Evolutionary conservation across 1,284 basidiomycete genomes (phyloP).

Genomic region (Malassezia vespertilionis): DNA sequence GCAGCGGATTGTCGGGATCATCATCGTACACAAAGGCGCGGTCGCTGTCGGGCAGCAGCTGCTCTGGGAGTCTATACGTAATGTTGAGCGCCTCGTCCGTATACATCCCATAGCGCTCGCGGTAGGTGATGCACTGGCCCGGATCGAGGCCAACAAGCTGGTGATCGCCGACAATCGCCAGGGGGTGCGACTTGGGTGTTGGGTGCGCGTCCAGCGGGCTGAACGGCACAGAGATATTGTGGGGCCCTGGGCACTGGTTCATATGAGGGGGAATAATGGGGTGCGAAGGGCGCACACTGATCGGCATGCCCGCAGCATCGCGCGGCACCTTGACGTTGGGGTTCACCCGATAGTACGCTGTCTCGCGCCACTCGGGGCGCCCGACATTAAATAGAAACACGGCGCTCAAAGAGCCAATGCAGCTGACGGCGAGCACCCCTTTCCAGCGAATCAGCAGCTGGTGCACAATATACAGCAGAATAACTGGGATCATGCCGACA

Average conservation of each 20-base stretch:
- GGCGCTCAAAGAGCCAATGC: constrained; percentile 31
- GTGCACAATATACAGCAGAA: constrained; percentile 1
- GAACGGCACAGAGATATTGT: constrained; percentile 28
- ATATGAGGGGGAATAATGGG: constrained; percentile 33
- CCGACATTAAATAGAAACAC: constrained; percentile 39
- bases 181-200: constrained; percentile 41
- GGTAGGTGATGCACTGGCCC: constrained; percentile 44
- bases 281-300: constrained; percentile 19
- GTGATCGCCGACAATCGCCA: constrained; percentile 42
- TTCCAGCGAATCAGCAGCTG: constrained; percentile 36
- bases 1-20: constrained; percentile 42
- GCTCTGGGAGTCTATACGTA: constrained; percentile 38
- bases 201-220: constrained; percentile 33
- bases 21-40: constrained; percentile 37
- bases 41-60: constrained; percentile 26
- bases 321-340: constrained; percentile 37
- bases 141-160: constrained; percentile 35
- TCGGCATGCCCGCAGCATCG: constrained; percentile 5
- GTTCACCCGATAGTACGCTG: constrained; percentile 45
- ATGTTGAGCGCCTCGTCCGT: constrained; percentile 46
- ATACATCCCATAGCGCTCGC: constrained; percentile 43
- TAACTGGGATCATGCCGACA: neutral
- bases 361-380: constrained; percentile 46
- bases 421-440: constrained; percentile 32
- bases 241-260: constrained; percentile 36